These are phyloP conservation scores for Saccharum hybrid DNA, from an alignment of 202 grass and related monocot species.

Conservation along the genomic window DNA sequence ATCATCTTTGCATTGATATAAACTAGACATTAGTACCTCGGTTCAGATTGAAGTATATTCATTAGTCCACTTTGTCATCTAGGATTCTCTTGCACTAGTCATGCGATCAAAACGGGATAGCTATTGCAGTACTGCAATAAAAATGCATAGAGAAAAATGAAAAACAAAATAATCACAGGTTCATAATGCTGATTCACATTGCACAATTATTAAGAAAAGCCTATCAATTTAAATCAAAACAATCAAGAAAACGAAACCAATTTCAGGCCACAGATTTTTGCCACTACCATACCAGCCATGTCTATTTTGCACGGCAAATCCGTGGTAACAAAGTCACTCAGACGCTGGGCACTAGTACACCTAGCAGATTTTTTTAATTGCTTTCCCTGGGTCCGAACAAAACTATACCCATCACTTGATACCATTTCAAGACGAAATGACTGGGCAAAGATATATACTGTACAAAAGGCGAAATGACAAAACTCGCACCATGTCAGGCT, in stretches of 20 bases:
- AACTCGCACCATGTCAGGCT: slow-evolving; percentile 67
- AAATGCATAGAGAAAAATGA: neutral
- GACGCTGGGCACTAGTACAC: neutral
- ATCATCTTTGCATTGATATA: too few species aligned
- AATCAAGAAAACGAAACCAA: neutral
- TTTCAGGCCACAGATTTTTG: neutral
- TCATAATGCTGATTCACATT: neutral
- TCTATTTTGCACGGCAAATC: slow-evolving; percentile 44
- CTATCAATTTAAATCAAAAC: neutral
- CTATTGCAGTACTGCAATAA: neutral
- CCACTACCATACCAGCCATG: slow-evolving; percentile 12
- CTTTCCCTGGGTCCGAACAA: slow-evolving; percentile 42
- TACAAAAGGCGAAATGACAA: slow-evolving; percentile 65
- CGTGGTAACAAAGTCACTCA: neutral
- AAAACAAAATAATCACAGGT: neutral
- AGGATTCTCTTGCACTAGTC: too few species aligned
- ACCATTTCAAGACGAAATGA: slow-evolving; percentile 55
- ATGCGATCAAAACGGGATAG: too few species aligned
- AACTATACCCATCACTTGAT: slow-evolving; percentile 47
- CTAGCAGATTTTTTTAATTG: slow-evolving; percentile 1
- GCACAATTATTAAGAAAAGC: neutral
- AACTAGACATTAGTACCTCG: too few species aligned
- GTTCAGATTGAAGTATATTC: too few species aligned
- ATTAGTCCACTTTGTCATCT: too few species aligned
- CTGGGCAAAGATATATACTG: slow-evolving; percentile 55